Evolutionary conservation across 2,329 filamentous ascomycete species (phyloP), one percentile per base, ranked within the genome.

Genomic region (Pseudophaeomoniella oleicola): DNA sequence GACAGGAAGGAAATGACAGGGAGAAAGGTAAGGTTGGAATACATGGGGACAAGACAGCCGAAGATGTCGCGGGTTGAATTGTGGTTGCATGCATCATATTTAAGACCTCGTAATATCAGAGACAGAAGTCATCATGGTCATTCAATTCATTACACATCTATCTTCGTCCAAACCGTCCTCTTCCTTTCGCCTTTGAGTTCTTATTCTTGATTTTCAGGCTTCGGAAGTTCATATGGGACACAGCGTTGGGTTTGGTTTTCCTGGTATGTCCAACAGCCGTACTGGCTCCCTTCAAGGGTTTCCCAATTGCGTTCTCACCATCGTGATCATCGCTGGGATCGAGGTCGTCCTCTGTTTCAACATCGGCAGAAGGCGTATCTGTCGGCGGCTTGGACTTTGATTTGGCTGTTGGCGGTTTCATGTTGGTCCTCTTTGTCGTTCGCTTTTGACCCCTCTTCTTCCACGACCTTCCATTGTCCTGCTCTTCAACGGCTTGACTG

Each of bases 381-480:
- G 38, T 33, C 6, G 39, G 42, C 19, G 47, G 38, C n/a, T 43
- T 42, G 16, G 45, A 39, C 34, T 52, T 54, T 19, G 56, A 47
- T 18, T 54, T 56, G 15, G 46, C 39, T 5, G 53, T 44, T n/a
- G 41, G 41, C 1, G 63, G 63, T 33, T 55, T 59, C 53, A 67
- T 63, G 27, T 48, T 53, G 10, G 62, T 58, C 33, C 56, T 47
- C 36, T 59, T 54, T 2, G 64, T 67, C 4, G 61, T 64, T 33
- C 64, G 53, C 43, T 67, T 67, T 42, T 66, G 64, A 2, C 62
- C 63, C 44, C 60, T 65, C 50, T 66, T 67, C 47, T 63, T 66
- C 48, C 54, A 64, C 11, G 38, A 32, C 34, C 34, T 46, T 27
- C 31, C 17, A 4, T 35, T 29, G 19, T 37, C 34, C 14, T 39